Base-by-base conservation (phyloP, 2,329 filamentous ascomycete species). In the Didymella arachidicola region DNA sequence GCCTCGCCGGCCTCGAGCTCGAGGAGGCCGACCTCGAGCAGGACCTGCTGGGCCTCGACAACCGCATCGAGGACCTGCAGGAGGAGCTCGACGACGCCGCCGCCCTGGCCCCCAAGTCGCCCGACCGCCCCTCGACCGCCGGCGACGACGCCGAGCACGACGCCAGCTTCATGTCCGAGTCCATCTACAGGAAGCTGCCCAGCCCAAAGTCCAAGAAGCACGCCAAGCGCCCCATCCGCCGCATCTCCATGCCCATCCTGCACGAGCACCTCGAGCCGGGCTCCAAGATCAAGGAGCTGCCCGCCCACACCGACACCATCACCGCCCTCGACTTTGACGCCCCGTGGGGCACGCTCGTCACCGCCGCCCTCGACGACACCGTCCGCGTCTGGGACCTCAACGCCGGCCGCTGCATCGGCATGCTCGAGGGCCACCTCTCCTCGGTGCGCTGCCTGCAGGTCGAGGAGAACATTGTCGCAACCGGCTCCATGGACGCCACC, bases 331-430 rank as follows among this genome's bases (percentile, higher is more conserved):
- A 98, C 78, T 99, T 99, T 76, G 95, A 99, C 75, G 90, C 90
- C n/a, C 95, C 95, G 0, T 98, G 98, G 76, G 95, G 95, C 16
- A 96, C 92, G 19, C 87, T 98, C 86, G 92, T 98, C 6, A 94
- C 93, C 7, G 90, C 95, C 10, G 91, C 93, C 10, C 81, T 97
- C 70, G 95, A 99, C 74, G 95, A 99, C 76, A 93, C 92, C 1
- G 90, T 99, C 42, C 87, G 91, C 61, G 95, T 99, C 19, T 99
- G 95, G 95, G 95, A 99, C 78, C 82, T 99, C 64, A 97, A 95
- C 72, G 90, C 92, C 2, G 95, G 95, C 36, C 87, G 93, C 32
- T 98, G 94, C 77, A 93, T 97, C 72, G 95, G 95, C 26, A 82
- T 91, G 68, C 83, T 99, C 29, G 95, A 98, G 76, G 95, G 95